Base-by-base conservation (phyloP, 208 protist genomes). In the Trypanosoma vivax region DNA sequence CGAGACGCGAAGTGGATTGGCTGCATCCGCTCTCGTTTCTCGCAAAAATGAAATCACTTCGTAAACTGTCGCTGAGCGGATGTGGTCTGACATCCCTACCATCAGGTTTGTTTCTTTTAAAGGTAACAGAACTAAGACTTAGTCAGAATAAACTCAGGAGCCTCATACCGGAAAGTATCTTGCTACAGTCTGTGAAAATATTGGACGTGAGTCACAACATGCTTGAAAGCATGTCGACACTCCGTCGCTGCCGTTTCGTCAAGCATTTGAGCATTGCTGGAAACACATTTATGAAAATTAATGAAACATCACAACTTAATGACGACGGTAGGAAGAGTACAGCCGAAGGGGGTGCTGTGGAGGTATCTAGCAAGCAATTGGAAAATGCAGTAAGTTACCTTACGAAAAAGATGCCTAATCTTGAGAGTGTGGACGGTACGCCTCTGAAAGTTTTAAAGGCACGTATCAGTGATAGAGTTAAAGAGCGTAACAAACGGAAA, bases 181-280 rank as follows among this genome's bases (percentile, higher is more conserved):
- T 94, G 24, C 58, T 86, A 28, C 79, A 81, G 43, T 94, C 87
- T 0, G 40, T 94, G 42, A 76, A 90, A 40, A 85, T 89, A 30
- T 65, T 94, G 9, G 87, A 94, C 52, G 74, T 94, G 24, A 85
- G 76, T 60, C 60, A 80, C 68, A 94, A 90, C 38, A 29, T 60
- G 10, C 55, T 94, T 24, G 29, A 50, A 0, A 52, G 70, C 10
- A 47, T 85, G 7, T 45, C 54, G 11, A 83, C 82, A 19, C 57
- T 94, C 61, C 82, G 87, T 6, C 82, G 87, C 27, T 94, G 79
- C 60, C 68, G 55, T 21, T 94, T 73, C 49, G 53, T 94, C 47
- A 50, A 66, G 30, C 71, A 88, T 54, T 43, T 94, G 30, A 74
- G 69, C 43, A 38, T 94, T 27, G 58, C 65, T 7, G 87, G 83